Base-by-base conservation (phyloP, 305 asterid genomes). In the Fraxinus nigra region DNA sequence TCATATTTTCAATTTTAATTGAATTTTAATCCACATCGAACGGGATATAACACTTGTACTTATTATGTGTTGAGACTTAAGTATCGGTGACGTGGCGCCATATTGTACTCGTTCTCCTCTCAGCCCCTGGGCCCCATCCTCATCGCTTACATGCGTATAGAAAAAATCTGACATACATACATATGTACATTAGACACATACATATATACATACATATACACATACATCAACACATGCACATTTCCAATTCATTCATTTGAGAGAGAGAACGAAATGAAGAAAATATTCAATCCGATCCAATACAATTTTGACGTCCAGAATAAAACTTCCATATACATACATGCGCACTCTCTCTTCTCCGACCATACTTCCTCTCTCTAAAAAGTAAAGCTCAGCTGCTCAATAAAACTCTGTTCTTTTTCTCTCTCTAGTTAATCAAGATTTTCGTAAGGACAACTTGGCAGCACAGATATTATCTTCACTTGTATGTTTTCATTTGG, bases 221-320 rank as follows among this genome's bases (percentile, higher is more conserved):
- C 63, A 51, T 11, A 69, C 40, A 6, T 16, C 43, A 32, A 70
- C n/a, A 32, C 14, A 28, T 30, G 38, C 75, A 14, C 24, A 70
- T 32, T 69, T 69, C 20, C 75, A 13, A 28, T 13, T 26, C 73
- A 65, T 87, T 91, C 84, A 80, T 74, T 85, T 51, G 77, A 65
- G 78, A 85, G 65, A 32, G 82, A 82, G 86, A 81, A 79, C 26
- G 88, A 81, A 80, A 54, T n/a, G 7, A 80, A 75, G 81, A 74
- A 51, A 35, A 70, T 81, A 81, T 87, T 83, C 87, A 89, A 90
- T 87, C 89, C 81, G 81, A 85, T 88, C 82, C 81, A 88, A 88
- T 88, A 74, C 81, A 72, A 37, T 46, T 89, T 90, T 90, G 89
- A 87, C 90, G 92, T 90, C 94, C 94, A 92, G 87, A 77, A 85